Percentiles rank a stretch among this genome's conserved stretches.
Evolutionary conservation across 1,139 yeast species (phyloP).

Genomic region (Debaryomycetaceae sp.): DNA sequence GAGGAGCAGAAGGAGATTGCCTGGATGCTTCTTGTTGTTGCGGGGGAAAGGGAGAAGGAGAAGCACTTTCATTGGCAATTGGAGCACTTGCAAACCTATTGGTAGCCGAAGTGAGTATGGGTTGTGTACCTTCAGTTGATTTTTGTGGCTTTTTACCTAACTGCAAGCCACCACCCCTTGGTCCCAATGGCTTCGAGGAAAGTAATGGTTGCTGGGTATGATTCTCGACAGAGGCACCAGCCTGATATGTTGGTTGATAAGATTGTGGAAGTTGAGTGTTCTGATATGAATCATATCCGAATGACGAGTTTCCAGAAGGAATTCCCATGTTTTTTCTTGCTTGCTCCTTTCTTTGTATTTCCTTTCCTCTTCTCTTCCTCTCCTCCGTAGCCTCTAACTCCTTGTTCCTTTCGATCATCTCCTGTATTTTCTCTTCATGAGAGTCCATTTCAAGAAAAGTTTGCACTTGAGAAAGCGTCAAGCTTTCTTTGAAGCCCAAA

Average conservation of each 20-base stretch:
- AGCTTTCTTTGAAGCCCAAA: slow-evolving; percentile 86
- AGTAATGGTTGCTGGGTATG: slow-evolving; percentile 9
- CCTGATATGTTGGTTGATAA: slow-evolving; percentile 36
- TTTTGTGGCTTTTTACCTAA: slow-evolving; percentile 62
- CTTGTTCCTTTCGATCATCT: slow-evolving; percentile 93
- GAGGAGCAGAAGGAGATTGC: slow-evolving; percentile 21
- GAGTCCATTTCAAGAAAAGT: slow-evolving; percentile 96
- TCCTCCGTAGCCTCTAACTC: slow-evolving; percentile 97
- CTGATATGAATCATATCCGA: slow-evolving; percentile 22
- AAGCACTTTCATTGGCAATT: slow-evolving; percentile 1
- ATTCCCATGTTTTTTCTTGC: slow-evolving; percentile 53
- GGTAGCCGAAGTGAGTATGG: slow-evolving; percentile 34
- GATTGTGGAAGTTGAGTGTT: slow-evolving; percentile 17
- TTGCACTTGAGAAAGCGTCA: slow-evolving; percentile 77
- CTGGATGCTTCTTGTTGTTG: slow-evolving; percentile 18
- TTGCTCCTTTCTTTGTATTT: slow-evolving; percentile 84
- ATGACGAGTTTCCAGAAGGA: slow-evolving; percentile 9
- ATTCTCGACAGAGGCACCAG: slow-evolving; percentile 16
- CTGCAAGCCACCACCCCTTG: slow-evolving; percentile 81
- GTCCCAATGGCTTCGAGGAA: slow-evolving; percentile 29
- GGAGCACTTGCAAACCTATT: slow-evolving; percentile 15
- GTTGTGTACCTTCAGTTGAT: slow-evolving; percentile 36
- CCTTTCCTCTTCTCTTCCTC: slow-evolving; percentile 93
- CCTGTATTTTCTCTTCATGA: slow-evolving; percentile 97
- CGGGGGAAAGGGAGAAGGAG: slow-evolving; percentile 9